Conservation (phyloP, 2,329 filamentous ascomycete genomes). For the Pseudocercospora pini-densiflorae region DNA sequence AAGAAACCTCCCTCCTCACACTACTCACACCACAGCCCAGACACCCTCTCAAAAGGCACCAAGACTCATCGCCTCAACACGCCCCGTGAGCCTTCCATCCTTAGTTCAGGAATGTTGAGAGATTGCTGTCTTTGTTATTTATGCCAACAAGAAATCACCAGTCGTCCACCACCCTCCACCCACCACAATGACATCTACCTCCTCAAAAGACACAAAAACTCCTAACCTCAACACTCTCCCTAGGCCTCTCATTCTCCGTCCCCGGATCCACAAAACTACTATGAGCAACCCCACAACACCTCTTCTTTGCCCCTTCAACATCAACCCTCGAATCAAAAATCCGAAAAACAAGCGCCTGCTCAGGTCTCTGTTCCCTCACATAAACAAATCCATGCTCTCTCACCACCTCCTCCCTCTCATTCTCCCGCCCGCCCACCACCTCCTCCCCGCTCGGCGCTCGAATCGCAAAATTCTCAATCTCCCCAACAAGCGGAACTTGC, state of each 20-base stretch:
- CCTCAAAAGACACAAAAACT: slow-evolving; percentile 27
- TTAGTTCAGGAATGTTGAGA: too few relatives aligned
- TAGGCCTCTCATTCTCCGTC: slow-evolving; percentile 19
- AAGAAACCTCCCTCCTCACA: neutral
- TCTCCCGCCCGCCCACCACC: neutral
- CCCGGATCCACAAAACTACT: slow-evolving; percentile 27
- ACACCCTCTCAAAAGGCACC: too few relatives aligned
- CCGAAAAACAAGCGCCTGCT: slow-evolving; percentile 24
- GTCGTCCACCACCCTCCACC: neutral
- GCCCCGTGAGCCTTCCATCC: too few relatives aligned
- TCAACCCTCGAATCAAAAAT: slow-evolving; percentile 26
- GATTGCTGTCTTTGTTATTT: too few relatives aligned
- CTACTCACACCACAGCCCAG: neutral
- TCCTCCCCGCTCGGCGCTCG: too few relatives aligned
- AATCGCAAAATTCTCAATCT: slow-evolving; percentile 27
- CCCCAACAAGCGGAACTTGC: slow-evolving; percentile 23
- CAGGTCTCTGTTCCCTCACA: slow-evolving; percentile 23
- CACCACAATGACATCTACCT: neutral
- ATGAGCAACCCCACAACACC: slow-evolving; percentile 25
- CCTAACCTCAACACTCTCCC: slow-evolving; percentile 27
- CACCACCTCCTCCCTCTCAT: neutral
- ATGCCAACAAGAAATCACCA: too few relatives aligned
- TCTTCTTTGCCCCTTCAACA: slow-evolving; percentile 12
- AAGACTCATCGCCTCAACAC: too few relatives aligned
- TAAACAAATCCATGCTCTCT: slow-evolving; percentile 26